Evolutionary conservation across 805 yeast species (phyloP).

Genomic region (Isabelozyma gotoi): DNA sequence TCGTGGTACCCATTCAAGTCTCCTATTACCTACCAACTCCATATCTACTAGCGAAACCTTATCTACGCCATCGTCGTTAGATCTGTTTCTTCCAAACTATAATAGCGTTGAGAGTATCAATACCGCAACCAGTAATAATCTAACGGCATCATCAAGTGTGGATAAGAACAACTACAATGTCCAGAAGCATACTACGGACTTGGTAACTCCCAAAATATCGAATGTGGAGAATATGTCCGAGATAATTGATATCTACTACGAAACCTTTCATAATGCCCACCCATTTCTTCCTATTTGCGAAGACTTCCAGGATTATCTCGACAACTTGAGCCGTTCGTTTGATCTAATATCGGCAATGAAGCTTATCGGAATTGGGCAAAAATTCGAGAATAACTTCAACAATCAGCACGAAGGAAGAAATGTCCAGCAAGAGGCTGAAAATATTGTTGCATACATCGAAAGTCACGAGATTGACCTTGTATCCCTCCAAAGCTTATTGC

Average conservation of each 20-base stretch:
- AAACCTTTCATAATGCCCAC: constrained; percentile 7
- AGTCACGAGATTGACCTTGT: background rate
- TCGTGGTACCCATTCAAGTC: background rate
- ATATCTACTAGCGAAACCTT: background rate
- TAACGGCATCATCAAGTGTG: background rate
- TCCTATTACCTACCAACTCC: background rate
- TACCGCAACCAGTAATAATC: background rate
- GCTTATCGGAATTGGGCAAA: background rate
- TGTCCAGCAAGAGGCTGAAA: background rate
- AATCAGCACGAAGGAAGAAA: background rate
- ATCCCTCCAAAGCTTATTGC: background rate
- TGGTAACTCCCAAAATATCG: background rate
- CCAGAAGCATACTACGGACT: background rate
- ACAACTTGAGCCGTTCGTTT: background rate
- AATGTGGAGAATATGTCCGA: constrained; percentile 2
- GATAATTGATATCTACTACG: constrained; percentile 9
- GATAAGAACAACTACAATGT: too few relatives aligned
- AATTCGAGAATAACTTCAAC: background rate
- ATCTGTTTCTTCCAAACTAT: background rate
- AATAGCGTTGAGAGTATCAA: background rate
- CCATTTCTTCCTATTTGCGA: constrained; percentile 7
- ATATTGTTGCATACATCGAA: background rate
- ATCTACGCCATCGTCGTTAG: background rate
- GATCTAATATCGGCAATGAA: background rate
- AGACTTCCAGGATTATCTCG: constrained; percentile 6